These are phyloP conservation scores for Hypoxylon crocopeplum DNA, from an alignment of 495 filamentous ascomycete genomes.

Conservation along the genomic window DNA sequence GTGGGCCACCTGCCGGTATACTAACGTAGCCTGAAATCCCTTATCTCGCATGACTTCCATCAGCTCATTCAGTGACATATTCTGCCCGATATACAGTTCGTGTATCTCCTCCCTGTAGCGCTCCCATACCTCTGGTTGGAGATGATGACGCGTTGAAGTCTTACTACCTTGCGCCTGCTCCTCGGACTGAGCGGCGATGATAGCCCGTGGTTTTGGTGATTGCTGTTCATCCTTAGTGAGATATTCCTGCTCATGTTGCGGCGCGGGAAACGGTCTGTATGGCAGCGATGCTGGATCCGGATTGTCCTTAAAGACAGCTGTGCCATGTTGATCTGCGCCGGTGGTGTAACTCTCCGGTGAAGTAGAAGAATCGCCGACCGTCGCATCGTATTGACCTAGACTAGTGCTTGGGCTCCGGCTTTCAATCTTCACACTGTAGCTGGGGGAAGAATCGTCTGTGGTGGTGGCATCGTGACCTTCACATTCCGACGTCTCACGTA, in stretches of 20 bases:
- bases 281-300: constrained; percentile 1
- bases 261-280: not conserved
- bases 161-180: constrained; percentile 11
- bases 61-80: constrained; percentile 37
- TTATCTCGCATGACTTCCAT: constrained; percentile 39
- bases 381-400: constrained; percentile 10
- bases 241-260: not conserved
- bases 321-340: not conserved
- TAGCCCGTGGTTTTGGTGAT: not conserved
- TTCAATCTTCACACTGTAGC: constrained; percentile 19
- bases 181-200: not conserved
- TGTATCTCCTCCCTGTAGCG: constrained; percentile 36
- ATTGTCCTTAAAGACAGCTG: not conserved
- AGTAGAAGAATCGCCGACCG: constrained; percentile 6
- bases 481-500: constrained; percentile 1
- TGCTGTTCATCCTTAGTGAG: not conserved
- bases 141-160: constrained; percentile 36
- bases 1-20: not conserved
- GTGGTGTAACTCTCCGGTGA: constrained; percentile 9
- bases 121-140: constrained; percentile 37
- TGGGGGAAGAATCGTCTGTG: not conserved
- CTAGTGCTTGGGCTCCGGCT: constrained; percentile 9
- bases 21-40: constrained; percentile 40
- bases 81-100: constrained; percentile 36
- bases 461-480: constrained; percentile 1